phyloP scores from a whole-genome alignment of 2,329 filamentous ascomycete species.

The Amauroascus niger region DNA sequence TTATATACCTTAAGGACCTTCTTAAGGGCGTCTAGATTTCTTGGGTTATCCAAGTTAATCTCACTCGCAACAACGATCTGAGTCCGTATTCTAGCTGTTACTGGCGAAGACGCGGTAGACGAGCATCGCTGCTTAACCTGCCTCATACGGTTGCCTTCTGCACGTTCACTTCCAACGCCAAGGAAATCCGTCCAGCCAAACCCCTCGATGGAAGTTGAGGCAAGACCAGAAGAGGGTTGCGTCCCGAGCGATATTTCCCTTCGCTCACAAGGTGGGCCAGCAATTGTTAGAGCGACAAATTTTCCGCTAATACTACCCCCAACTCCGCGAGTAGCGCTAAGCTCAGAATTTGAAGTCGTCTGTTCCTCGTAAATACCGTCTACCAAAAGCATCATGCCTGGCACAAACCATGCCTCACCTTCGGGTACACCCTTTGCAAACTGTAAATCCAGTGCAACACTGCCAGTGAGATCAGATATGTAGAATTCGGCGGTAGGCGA shows the following conservation, averaged over 20 bases:
- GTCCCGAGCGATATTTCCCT: conserved; percentile 69
- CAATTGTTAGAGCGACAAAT: conserved; percentile 83
- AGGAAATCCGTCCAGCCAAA: conserved; percentile 98
- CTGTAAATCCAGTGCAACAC: conserved; percentile 71
- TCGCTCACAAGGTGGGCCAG: conserved; percentile 82
- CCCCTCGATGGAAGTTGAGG: conserved; percentile 33
- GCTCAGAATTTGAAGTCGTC: conserved; percentile 51
- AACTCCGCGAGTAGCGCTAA: conserved; percentile 70
- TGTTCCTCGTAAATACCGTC: conserved; percentile 91
- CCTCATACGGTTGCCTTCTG: conserved; percentile 72
- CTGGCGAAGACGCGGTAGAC: conserved; percentile 23
- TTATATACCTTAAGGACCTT: conserved; percentile 70
- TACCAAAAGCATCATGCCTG: conserved; percentile 90
- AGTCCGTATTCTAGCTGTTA: conserved; percentile 30
- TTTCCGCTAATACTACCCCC: conserved; percentile 86
- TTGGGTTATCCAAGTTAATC: conserved; percentile 73
- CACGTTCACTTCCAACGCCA: conserved; percentile 80
- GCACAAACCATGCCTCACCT: conserved; percentile 81
- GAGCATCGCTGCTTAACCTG: conserved; percentile 63
- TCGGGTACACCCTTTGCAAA: conserved; percentile 74
- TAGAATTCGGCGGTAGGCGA: conserved; percentile 73
- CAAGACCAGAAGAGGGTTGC: conserved; percentile 42
- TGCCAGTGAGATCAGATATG: conserved; percentile 78
- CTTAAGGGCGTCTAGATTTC: conserved; percentile 68
- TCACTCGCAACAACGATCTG: conserved; percentile 72